Percentiles rank a stretch among this genome's conserved stretches.
phyloP scores from a whole-genome alignment of 257 asterid genomes.

The Solanum etuberosum region DNA sequence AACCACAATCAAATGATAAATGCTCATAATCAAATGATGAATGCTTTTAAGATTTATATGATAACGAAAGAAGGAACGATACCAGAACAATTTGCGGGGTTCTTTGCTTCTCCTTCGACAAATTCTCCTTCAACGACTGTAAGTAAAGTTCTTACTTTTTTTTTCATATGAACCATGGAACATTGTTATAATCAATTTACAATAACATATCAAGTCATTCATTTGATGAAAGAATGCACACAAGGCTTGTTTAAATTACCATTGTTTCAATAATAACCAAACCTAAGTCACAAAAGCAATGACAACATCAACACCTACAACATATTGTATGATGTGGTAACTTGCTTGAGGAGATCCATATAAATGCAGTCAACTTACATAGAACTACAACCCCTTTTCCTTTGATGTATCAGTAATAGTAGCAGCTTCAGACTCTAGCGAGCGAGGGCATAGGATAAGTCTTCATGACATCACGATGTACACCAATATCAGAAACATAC shows the following conservation, averaged over 20 bases:
- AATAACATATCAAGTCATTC: background rate
- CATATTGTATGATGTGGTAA: background rate
- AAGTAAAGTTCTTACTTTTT: too few species aligned
- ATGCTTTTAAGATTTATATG: too few species aligned
- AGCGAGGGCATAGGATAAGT: background rate
- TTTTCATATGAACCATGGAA: background rate
- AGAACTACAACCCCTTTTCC: slow-evolving; percentile 4
- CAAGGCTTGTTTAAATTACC: background rate
- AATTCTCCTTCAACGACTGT: too few species aligned
- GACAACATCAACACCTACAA: background rate
- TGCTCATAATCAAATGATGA: too few species aligned
- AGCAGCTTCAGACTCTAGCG: background rate
- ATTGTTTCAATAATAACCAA: background rate
- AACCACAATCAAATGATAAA: too few species aligned
- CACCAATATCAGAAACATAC: too few species aligned
- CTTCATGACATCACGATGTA: too few species aligned
- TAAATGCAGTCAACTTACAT: background rate
- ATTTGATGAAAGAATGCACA: background rate
- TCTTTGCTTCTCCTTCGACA: too few species aligned
- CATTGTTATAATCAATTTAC: background rate
- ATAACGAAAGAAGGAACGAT: too few species aligned
- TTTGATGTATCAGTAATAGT: background rate
- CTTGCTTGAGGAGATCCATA: background rate
- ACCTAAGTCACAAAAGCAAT: background rate
- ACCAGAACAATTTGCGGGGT: too few species aligned